Evolutionary conservation across 2,329 filamentous ascomycete species (phyloP).

Genomic region (Clonostachys byssicola): DNA sequence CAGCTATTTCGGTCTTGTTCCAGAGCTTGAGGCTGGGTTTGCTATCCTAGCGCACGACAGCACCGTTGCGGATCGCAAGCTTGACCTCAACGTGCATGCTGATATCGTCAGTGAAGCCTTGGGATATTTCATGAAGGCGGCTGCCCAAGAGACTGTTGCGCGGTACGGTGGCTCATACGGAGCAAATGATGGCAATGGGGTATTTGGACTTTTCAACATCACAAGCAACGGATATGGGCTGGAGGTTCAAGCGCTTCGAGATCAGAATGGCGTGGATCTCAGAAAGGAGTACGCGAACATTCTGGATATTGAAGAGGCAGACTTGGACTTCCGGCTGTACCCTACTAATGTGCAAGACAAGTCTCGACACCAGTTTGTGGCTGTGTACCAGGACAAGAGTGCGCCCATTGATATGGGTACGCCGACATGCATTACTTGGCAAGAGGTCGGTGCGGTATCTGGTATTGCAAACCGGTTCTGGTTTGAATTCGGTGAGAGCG

Average conservation of each 20-base stretch:
- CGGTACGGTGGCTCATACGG: slow-evolving; percentile 9
- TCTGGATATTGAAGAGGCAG: slow-evolving; percentile 8
- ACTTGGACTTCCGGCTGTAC: slow-evolving; percentile 21
- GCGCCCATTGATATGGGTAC: slow-evolving; percentile 21
- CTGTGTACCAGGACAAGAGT: slow-evolving; percentile 19
- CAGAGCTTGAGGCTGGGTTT: slow-evolving; percentile 18
- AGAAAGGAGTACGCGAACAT: slow-evolving; percentile 9
- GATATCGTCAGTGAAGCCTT: slow-evolving; percentile 19
- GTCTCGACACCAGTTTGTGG: slow-evolving; percentile 16
- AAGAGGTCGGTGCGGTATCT: slow-evolving; percentile 8
- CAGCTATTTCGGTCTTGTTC: slow-evolving; percentile 15
- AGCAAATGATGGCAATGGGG: neutral
- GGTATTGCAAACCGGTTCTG: too few species aligned
- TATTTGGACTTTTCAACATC: neutral
- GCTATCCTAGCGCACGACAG: slow-evolving; percentile 24
- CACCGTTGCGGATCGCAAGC: slow-evolving; percentile 8
- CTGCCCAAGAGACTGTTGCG: slow-evolving; percentile 6
- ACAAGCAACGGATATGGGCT: slow-evolving; percentile 14
- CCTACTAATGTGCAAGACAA: slow-evolving; percentile 16
- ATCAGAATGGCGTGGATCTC: slow-evolving; percentile 7
- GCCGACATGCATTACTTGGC: slow-evolving; percentile 25
- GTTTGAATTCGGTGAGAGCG: too few species aligned
- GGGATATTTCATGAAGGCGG: slow-evolving; percentile 6
- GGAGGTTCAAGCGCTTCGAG: slow-evolving; percentile 9
- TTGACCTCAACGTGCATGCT: slow-evolving; percentile 25